Evolutionary conservation across 2,329 filamentous ascomycete species (phyloP), one percentile per base, ranked within the genome.

Genomic region (Tolypocladium cylindrosporum): DNA sequence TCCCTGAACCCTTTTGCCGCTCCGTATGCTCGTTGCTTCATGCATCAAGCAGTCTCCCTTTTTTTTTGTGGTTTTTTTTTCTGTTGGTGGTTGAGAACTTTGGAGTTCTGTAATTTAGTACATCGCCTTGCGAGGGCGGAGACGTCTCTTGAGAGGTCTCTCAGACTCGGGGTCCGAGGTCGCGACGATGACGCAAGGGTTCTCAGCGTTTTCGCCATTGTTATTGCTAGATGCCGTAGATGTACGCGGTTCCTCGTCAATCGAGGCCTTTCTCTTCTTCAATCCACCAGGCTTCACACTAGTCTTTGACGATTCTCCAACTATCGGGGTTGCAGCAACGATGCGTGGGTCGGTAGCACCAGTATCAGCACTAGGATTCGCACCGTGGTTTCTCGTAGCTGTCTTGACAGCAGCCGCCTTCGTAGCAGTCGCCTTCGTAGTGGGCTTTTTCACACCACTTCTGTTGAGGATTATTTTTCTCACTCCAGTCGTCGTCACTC

Each of bases 111-210:
- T 27, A 6, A 1, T 19, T 31, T 39, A 55, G 31, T 50, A 27
- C 5, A 36, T 41, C n/a, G 19, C 41, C 50, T 55, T 60, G 37
- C 56, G 50, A 19, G 57, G 54, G 27, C 60, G 60, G 19, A 58
- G 48, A 39, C 58, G 52, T 40, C 50, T 57, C 45, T 59, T 59
- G 7, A 55, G 43, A 5, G 55, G 52, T 19, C 40, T 39, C 34
- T 56, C 58, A 4, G 45, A 40, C 16, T 55, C 43, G 9, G 43
- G 4, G 16, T 48, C 55, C 19, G 52, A n/a, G 10, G n/a, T n/a
- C 1, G 40, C 54, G 19, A 54, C 41, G 16, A 43, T 43, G 37
- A 36, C 37, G 50, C 39, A 27, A 16, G 52, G n/a, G 10, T 40
- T 31, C 1, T 13, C 11, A 7, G 2, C 43, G 9, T 34, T 27